phyloP scores from a whole-genome alignment of 2,329 filamentous ascomycete genomes.

The Talaromyces sp. region DNA sequence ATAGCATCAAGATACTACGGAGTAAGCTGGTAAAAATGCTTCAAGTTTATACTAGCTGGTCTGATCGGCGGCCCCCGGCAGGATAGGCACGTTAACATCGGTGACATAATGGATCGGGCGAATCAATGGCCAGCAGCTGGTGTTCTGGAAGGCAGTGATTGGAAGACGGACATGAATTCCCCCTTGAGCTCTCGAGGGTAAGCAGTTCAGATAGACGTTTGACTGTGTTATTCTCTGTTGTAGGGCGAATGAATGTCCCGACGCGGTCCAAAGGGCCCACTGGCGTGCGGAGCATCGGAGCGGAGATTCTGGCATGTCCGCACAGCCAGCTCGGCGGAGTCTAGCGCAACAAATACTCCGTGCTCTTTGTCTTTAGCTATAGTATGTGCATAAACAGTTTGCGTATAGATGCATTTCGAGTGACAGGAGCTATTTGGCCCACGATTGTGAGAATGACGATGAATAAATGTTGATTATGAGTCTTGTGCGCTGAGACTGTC shows the following conservation, averaged over 20 bases:
- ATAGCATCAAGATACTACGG: background rate
- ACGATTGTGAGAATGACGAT: background rate
- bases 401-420: background rate
- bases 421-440: background rate
- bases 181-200: background rate
- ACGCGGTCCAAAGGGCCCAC: background rate
- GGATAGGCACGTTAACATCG: background rate
- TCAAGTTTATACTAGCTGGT: background rate
- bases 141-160: background rate
- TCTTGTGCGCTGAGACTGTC: background rate
- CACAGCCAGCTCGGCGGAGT: background rate
- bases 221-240: background rate
- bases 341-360: background rate
- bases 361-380: background rate
- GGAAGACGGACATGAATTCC: background rate
- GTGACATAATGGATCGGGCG: background rate
- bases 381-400: background rate
- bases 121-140: background rate
- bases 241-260: constrained; percentile 4
- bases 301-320: constrained; percentile 7
- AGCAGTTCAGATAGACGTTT: background rate
- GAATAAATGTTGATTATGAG: background rate
- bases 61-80: background rate
- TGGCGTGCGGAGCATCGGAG: constrained; percentile 10
- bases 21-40: background rate